Evolutionary conservation across 306 rosid genomes (phyloP).

Genomic region (Sindora glabra): DNA sequence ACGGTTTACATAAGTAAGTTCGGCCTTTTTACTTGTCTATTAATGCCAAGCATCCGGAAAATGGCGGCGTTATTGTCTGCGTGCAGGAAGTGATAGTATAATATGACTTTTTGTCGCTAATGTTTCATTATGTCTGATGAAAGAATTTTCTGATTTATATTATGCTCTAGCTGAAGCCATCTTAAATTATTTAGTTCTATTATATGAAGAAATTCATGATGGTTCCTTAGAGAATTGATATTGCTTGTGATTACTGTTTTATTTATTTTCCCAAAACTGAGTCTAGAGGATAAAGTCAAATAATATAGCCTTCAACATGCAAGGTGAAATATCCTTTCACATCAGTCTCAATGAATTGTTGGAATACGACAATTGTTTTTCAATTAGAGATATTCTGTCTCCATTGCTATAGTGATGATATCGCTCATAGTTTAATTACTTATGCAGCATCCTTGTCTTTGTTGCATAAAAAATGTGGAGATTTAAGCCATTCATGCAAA

Average conservation of each 20-base stretch:
- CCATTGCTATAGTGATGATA: neutral
- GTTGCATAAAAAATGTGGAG: conserved; percentile 65
- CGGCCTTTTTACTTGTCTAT: neutral
- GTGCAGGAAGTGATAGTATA: neutral
- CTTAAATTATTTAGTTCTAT: neutral
- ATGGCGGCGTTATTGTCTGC: neutral
- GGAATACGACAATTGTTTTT: neutral
- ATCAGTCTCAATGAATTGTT: neutral
- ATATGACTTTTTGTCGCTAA: neutral
- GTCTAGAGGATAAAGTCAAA: neutral
- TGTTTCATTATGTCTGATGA: neutral
- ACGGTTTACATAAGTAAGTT: neutral
- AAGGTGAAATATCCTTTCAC: neutral
- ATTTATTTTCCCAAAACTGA: neutral
- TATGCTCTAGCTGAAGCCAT: conserved; percentile 3
- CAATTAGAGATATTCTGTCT: neutral
- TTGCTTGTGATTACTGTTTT: neutral
- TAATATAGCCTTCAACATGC: neutral
- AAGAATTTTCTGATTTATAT: neutral
- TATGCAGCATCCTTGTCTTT: conserved; percentile 17
- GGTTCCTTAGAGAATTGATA: neutral
- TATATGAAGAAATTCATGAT: neutral
- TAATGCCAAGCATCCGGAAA: neutral
- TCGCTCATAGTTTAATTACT: conserved; percentile 9
- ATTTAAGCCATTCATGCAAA: conserved; percentile 88